Evolutionary conservation across 2,329 filamentous ascomycete genomes (phyloP).

Genomic region (Calonectria hawksworthii): DNA sequence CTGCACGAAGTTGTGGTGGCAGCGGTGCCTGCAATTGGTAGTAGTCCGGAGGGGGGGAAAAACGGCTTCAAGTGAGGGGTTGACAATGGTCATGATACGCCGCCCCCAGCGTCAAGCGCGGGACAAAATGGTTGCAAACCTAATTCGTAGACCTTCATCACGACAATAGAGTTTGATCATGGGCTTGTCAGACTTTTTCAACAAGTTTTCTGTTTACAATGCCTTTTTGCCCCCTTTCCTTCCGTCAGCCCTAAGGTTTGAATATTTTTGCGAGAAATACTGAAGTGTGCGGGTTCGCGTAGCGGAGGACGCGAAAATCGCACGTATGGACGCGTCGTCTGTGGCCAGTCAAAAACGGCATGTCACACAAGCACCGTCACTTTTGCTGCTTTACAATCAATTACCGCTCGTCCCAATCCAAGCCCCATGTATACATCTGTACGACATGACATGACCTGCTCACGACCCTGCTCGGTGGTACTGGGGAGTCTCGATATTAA

Average conservation of each 20-base stretch:
- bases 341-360: constrained; percentile 7
- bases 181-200: constrained; percentile 10
- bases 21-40: neutral
- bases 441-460: neutral
- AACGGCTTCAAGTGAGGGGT: constrained; percentile 26
- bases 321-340: constrained; percentile 30
- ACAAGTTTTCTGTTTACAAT: constrained; percentile 6
- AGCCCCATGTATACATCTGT: neutral
- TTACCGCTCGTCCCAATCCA: neutral
- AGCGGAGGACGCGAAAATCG: constrained; percentile 23
- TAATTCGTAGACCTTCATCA: neutral
- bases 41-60: neutral
- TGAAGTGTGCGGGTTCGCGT: constrained; percentile 19
- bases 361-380: constrained; percentile 8
- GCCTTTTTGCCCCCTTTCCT: neutral
- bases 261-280: neutral
- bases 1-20: neutral
- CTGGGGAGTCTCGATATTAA: neutral
- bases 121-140: neutral
- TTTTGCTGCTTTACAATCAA: neutral
- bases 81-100: constrained; percentile 13
- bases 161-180: neutral
- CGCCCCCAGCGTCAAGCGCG: constrained; percentile 11
- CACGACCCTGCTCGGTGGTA: neutral
- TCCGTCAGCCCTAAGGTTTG: constrained; percentile 13